A percentile compares a stretch with the other conserved stretches of the same genome.
These are phyloP conservation scores for Sclerotinia spermophila DNA, from an alignment of 2,329 filamentous ascomycete genomes.

Conservation along the genomic window DNA sequence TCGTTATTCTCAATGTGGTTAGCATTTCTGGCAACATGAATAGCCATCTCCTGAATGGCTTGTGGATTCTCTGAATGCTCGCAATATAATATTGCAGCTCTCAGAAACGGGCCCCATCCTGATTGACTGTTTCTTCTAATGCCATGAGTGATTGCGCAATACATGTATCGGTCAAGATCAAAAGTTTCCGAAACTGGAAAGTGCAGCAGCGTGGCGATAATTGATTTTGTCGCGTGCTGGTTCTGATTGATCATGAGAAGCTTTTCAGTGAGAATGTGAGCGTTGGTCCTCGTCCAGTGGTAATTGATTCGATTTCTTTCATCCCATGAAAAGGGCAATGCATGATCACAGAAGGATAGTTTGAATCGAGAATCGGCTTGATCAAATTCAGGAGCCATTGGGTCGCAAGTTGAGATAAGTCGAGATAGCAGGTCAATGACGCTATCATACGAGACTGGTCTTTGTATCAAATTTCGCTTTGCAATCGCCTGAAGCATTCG, in stretches of 20 bases:
- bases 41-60: constrained; percentile 26
- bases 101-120: constrained; percentile 31
- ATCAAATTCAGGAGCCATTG: constrained; percentile 8
- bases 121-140: constrained; percentile 27
- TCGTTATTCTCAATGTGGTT: constrained; percentile 31
- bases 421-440: constrained; percentile 49
- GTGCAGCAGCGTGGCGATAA: constrained; percentile 55
- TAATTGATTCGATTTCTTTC: constrained; percentile 48
- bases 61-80: constrained; percentile 29
- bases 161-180: constrained; percentile 54
- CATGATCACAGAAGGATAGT: constrained; percentile 23
- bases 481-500: constrained; percentile 52
- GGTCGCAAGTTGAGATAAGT: constrained; percentile 33
- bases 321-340: constrained; percentile 42
- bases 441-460: constrained; percentile 52
- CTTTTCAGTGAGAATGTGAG: constrained; percentile 61
- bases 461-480: constrained; percentile 45
- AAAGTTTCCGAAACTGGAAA: constrained; percentile 44
- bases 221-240: constrained; percentile 47
- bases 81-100: constrained; percentile 35
- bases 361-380: constrained; percentile 2
- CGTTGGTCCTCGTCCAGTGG: constrained; percentile 40
- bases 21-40: constrained; percentile 29
- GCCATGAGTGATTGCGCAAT: constrained; percentile 37
- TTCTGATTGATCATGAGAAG: constrained; percentile 62